Evolutionary conservation across 2,329 filamentous ascomycete species (phyloP).

Genomic region (Alternaria ethzedia): DNA sequence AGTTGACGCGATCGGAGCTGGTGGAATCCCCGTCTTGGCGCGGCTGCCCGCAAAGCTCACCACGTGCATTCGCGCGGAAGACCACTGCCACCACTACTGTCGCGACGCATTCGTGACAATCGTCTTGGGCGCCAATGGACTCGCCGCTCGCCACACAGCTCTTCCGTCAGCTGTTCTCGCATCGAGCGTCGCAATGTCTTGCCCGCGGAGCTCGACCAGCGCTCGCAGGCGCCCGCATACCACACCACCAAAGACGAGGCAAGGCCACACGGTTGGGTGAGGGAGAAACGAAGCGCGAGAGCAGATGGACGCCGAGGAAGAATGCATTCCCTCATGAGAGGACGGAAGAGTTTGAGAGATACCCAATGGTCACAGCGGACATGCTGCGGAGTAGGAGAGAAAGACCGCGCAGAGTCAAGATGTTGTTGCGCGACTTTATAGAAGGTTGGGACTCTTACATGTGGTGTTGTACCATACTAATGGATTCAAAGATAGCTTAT

Average conservation of each 20-base stretch:
- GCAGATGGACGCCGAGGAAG: slow-evolving; percentile 84
- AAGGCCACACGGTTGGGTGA: slow-evolving; percentile 37
- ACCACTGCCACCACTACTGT: slow-evolving; percentile 19
- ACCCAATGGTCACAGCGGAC: slow-evolving; percentile 83
- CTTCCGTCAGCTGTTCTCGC: slow-evolving; percentile 84
- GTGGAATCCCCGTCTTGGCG: slow-evolving; percentile 37
- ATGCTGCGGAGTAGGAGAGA: slow-evolving; percentile 75
- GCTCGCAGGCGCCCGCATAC: slow-evolving; percentile 47
- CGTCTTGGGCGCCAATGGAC: slow-evolving; percentile 68
- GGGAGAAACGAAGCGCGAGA: slow-evolving; percentile 61
- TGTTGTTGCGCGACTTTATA: slow-evolving; percentile 97
- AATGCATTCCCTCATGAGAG: slow-evolving; percentile 78
- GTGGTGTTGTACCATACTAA: background rate
- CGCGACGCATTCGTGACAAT: slow-evolving; percentile 14
- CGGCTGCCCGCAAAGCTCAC: slow-evolving; percentile 28
- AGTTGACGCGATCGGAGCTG: slow-evolving; percentile 25
- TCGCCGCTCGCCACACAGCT: slow-evolving; percentile 77
- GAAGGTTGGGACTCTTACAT: slow-evolving; percentile 67
- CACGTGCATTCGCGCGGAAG: slow-evolving; percentile 29
- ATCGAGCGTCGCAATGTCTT: slow-evolving; percentile 63
- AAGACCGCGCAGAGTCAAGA: slow-evolving; percentile 87
- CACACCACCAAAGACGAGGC: slow-evolving; percentile 37
- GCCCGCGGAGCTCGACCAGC: slow-evolving; percentile 55
- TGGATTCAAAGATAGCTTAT: slow-evolving; percentile 71
- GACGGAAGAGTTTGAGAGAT: slow-evolving; percentile 78